Evolutionary conservation across 208 protist species (phyloP).

Genomic region (Trypanosoma theileri): DNA sequence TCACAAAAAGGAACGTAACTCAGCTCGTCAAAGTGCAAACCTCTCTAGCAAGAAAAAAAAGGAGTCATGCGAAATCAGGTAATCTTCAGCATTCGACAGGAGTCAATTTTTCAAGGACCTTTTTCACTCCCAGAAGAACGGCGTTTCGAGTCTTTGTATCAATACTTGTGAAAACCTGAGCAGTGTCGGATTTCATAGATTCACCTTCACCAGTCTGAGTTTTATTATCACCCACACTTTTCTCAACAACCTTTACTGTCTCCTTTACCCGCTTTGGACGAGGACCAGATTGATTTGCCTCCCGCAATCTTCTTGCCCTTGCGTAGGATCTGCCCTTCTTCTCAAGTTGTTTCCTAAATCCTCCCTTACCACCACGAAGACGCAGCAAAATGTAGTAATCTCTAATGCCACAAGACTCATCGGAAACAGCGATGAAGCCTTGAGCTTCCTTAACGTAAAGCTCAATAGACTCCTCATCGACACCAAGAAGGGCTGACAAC

Average conservation of each 20-base stretch:
- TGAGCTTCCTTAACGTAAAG: constrained; percentile 13
- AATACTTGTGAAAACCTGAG: neutral
- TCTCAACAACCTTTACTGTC: neutral
- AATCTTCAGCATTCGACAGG: neutral
- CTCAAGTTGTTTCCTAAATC: constrained; percentile 82
- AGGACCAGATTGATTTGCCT: constrained; percentile 14
- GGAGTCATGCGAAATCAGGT: neutral
- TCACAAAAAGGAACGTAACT: neutral
- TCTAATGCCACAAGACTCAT: constrained; percentile 2
- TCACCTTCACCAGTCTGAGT: neutral
- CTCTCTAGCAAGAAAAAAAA: neutral
- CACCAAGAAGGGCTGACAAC: constrained; percentile 10
- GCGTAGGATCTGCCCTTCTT: constrained; percentile 83
- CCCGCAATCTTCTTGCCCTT: constrained; percentile 49
- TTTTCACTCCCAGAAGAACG: constrained; percentile 20
- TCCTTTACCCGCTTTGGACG: neutral
- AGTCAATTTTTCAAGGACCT: constrained; percentile 9
- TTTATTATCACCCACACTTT: neutral
- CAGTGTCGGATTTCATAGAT: neutral
- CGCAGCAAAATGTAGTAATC: constrained; percentile 24
- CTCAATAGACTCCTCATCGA: constrained; percentile 17
- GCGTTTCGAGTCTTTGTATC: constrained; percentile 25
- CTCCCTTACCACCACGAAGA: constrained; percentile 67
- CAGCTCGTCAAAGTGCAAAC: neutral
- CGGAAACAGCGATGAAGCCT: constrained; percentile 5